Evolutionary conservation across 2,329 filamentous ascomycete species (phyloP), one percentile per base, ranked within the genome.

Genomic region (Stagonosporopsis cucurbitacearum): DNA sequence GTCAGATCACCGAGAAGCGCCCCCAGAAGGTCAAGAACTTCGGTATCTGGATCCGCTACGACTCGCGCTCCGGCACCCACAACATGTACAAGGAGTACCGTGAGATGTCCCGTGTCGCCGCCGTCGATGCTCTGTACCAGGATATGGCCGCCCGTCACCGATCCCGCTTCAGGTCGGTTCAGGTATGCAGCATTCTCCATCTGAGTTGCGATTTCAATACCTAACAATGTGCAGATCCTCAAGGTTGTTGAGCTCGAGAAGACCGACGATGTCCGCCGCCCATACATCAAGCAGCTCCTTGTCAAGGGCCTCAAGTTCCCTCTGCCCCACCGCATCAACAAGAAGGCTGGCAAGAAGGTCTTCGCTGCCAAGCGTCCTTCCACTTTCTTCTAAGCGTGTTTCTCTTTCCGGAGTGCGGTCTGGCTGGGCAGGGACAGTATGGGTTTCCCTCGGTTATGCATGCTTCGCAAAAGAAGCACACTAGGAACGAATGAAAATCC

Each of bases 1-100:
- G 47, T 33, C 33, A 96, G 93, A 96, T 99, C 85, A 83, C 87
- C 84, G 95, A 99, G 92, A 98, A 98, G 90, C 92, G 92, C 82
- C 95, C 95, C 76, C 86, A 93, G 78, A 97, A 96, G 87, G 93
- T 99, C 88, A 99, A 99, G 92, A 99, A 97, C 91, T 98, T 99
- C 81, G 95, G 95, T 81, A 89, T 99, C 88, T 99, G 96, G 96
- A 89, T 99, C 84, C 93, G 96, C 80, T 99, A 99, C 86, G 94
- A 99, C 85, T 99, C 96, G 64, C 94, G 95, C 82, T 98, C 95
- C 75, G 95, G 95, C 76, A 99, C 95, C 76, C 95, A 99, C 92
- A 99, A 99, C 90, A 99, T 99, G 95, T 99, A 99, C 92, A 98
- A 98, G 89, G 95, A 99, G 89, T 98, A 97, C 90, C 91, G 95